Percentiles rank a stretch among this genome's conserved stretches.
phyloP scores from a whole-genome alignment of 2,329 filamentous ascomycete species.

The Bertia moriformis region DNA sequence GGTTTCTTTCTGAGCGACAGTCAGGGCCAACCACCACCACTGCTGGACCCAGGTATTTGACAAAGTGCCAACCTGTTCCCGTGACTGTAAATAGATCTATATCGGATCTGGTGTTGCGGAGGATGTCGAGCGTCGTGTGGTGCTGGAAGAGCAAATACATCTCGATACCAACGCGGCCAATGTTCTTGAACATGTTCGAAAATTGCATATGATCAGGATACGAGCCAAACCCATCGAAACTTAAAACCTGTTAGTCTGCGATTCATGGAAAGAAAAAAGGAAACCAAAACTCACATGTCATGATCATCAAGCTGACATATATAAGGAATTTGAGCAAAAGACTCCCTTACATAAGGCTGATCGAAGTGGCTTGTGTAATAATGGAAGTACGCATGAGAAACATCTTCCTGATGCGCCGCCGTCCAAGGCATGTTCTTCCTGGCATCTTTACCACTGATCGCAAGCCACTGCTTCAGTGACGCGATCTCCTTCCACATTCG shows the following conservation, averaged over 20 bases:
- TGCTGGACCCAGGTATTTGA: conserved; percentile 87
- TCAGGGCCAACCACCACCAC: conserved; percentile 83
- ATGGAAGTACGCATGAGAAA: conserved; percentile 92
- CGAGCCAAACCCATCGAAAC: conserved; percentile 91
- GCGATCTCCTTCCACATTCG: conserved; percentile 93
- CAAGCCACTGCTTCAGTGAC: conserved; percentile 84
- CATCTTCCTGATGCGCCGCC: conserved; percentile 85
- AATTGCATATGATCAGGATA: conserved; percentile 98
- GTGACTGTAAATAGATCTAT: conserved; percentile 91
- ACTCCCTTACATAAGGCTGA: conserved; percentile 83
- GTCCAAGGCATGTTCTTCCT: conserved; percentile 85
- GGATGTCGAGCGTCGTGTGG: conserved; percentile 84
- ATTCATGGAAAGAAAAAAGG: conserved; percentile 4
- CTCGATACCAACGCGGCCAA: conserved; percentile 83
- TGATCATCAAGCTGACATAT: conserved; percentile 88
- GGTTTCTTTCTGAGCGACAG: conserved; percentile 79
- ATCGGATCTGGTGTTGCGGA: conserved; percentile 78
- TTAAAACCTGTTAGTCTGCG: conserved; percentile 19
- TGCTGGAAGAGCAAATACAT: conserved; percentile 99
- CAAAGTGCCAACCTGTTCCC: conserved; percentile 94
- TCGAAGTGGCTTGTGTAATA: conserved; percentile 98
- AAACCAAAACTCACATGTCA: conserved; percentile 64
- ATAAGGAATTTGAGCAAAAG: conserved; percentile 94
- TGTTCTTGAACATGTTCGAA: conserved; percentile 95
- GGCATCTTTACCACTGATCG: conserved; percentile 83